Evolutionary conservation across 208 protist genomes (phyloP).

Genomic region (Acanthamoeba quina): DNA sequence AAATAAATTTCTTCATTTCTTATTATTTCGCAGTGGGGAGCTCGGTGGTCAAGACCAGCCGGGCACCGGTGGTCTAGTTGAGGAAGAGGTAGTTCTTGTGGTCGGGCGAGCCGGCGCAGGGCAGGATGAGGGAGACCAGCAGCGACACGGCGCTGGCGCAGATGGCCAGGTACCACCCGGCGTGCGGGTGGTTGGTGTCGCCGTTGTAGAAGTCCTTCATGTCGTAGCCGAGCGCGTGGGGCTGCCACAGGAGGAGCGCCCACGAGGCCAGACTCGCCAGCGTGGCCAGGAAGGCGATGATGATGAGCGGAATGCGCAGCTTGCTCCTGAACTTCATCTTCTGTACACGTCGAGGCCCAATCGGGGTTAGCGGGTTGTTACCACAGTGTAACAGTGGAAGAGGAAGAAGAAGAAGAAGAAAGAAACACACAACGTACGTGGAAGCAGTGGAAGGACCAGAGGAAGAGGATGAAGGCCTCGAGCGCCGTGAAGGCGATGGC

Average conservation of each 20-base stretch:
- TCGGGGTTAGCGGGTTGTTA: background rate
- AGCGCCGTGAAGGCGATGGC: background rate
- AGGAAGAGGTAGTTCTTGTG: background rate
- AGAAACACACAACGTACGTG: background rate
- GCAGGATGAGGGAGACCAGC: background rate
- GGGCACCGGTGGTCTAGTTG: too few species aligned
- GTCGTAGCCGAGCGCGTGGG: background rate
- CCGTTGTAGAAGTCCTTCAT: background rate
- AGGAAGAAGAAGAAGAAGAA: background rate
- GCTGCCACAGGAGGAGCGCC: background rate
- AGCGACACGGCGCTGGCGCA: background rate
- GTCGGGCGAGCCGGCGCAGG: background rate
- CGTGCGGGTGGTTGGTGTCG: background rate
- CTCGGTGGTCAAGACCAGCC: too few species aligned
- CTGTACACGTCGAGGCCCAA: background rate
- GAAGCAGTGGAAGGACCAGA: constrained; percentile 5
- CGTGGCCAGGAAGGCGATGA: background rate
- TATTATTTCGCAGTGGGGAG: too few species aligned
- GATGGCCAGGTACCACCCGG: background rate
- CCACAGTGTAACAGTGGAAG: too few species aligned
- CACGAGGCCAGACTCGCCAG: background rate
- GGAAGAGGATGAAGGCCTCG: constrained; percentile 5
- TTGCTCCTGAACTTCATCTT: constrained; percentile 32
- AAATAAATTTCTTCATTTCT: too few species aligned
- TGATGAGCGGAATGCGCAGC: background rate